Evolutionary conservation across 495 filamentous ascomycete genomes (phyloP).

Genomic region (Penicillium egyptiacum): DNA sequence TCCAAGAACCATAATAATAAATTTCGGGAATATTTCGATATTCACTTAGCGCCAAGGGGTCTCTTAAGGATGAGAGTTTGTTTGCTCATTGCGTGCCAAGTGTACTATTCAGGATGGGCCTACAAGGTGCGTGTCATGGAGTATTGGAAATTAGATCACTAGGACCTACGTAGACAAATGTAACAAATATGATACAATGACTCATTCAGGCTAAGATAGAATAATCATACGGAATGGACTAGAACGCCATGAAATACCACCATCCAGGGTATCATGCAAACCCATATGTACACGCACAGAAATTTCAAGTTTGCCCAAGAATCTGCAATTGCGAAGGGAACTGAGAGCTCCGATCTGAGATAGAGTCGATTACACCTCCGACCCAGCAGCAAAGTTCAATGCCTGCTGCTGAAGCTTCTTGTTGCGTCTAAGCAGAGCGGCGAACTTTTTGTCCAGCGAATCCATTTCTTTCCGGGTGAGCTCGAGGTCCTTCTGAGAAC

Average conservation of each 20-base stretch:
- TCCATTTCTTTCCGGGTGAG: conserved; percentile 46
- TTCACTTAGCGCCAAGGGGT: background rate
- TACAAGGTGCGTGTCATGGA: background rate
- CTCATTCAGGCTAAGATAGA: conserved; percentile 3
- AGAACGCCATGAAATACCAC: background rate
- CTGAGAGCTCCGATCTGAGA: background rate
- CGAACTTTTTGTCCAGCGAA: conserved; percentile 46
- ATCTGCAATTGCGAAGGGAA: background rate
- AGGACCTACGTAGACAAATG: background rate
- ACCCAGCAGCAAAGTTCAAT: conserved; percentile 16
- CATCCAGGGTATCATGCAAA: conserved; percentile 6
- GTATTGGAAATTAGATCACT: background rate
- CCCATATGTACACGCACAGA: conserved; percentile 2
- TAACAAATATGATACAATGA: background rate
- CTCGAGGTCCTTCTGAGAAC: conserved; percentile 46
- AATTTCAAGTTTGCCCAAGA: background rate
- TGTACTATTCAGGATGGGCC: background rate
- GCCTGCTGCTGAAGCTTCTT: conserved; percentile 49
- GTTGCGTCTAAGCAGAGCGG: conserved; percentile 50
- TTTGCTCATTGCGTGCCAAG: background rate
- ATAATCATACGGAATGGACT: conserved; percentile 2
- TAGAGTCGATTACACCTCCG: conserved; percentile 3
- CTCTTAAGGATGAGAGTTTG: background rate
- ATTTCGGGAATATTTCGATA: background rate
- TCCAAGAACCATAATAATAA: background rate